Evolutionary conservation across 1,284 basidiomycete species (phyloP).

Genomic region (Tilletiaria anomala): DNA sequence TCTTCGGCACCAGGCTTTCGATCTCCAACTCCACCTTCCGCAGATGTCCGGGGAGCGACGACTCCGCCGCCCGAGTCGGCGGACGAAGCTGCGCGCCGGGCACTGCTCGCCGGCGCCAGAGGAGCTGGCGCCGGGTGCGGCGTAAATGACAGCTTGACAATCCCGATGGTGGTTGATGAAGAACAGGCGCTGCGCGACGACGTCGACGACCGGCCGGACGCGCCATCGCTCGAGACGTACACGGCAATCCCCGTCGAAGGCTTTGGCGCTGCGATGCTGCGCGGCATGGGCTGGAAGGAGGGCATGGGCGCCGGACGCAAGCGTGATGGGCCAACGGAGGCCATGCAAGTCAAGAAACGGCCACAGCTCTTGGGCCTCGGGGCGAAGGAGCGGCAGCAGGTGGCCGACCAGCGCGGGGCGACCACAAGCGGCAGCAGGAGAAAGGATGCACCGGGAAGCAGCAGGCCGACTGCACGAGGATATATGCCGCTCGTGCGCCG

Average conservation of each 20-base stretch:
- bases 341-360: conserved; percentile 25
- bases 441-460: no score
- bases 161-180: conserved; percentile 9
- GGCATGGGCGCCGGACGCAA: conserved; percentile 50
- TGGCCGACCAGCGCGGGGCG: no score
- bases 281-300: conserved; percentile 94
- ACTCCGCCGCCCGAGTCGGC: background rate
- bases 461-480: no score
- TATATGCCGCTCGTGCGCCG: no score
- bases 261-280: conserved; percentile 80
- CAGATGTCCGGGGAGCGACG: background rate
- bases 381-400: no score
- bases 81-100: background rate
- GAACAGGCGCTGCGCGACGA: conserved; percentile 23
- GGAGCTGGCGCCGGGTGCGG: background rate
- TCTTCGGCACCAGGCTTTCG: no score
- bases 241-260: conserved; percentile 75
- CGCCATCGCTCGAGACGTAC: conserved; percentile 67
- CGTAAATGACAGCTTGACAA: background rate
- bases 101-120: background rate
- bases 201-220: conserved; percentile 27
- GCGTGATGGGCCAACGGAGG: conserved; percentile 20
- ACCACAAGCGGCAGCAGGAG: no score
- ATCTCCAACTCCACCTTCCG: no score
- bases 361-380: conserved; percentile 31